Base-by-base conservation (phyloP, 2,329 filamentous ascomycete genomes). In the Cladophialophora psammophila region DNA sequence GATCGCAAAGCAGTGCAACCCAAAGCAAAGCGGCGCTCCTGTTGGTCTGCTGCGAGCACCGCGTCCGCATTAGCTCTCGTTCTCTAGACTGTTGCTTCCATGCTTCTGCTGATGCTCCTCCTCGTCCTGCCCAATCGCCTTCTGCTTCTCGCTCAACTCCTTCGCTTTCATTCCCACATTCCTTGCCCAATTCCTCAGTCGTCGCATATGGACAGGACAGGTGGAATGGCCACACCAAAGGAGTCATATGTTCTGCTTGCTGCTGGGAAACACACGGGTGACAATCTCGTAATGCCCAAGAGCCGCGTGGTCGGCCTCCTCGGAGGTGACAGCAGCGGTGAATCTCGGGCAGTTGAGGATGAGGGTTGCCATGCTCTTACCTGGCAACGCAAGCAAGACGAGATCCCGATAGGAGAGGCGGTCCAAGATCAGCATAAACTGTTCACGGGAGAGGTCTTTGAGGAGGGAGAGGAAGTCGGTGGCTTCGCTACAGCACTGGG, bases 121-220 rank as follows among this genome's bases (percentile, higher is more conserved):
- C 18, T 31, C 9, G 12, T 15, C 6, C 12, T 50, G 20, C 26
- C 35, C n/a, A 13, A 31, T 12, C 13, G n/a, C 31, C 38, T 12
- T 12, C 0, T 6, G 31, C 8, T 38, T 26, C 50, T 20, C 20
- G 8, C 31, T n/a, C 38, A 50, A 20, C 26, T 34, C 18, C 18
- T n/a, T 18, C 59, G 40, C 32, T 36, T 34, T 13, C 48, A 15
- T 34, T 12, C 18, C 32, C 4, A 61, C 20, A 5, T 26, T 18
- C 10, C 35, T 6, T 8, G 5, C 31, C 59, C 59, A 61, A 20
- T 32, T 26, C 18, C 45, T 61, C 34, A 53, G 34, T 40, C 20
- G 50, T n/a, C 59, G 48, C 48, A 54, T 42, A n/a, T 42, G 35
- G 12, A 54, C 53, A n/a, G 59, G 59, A 50, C 59, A 42, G 13